Percentiles rank a stretch among this genome's conserved stretches.
Evolutionary conservation across 73 alveolate species (phyloP).

Genomic region (Blepharisma stoltei): DNA sequence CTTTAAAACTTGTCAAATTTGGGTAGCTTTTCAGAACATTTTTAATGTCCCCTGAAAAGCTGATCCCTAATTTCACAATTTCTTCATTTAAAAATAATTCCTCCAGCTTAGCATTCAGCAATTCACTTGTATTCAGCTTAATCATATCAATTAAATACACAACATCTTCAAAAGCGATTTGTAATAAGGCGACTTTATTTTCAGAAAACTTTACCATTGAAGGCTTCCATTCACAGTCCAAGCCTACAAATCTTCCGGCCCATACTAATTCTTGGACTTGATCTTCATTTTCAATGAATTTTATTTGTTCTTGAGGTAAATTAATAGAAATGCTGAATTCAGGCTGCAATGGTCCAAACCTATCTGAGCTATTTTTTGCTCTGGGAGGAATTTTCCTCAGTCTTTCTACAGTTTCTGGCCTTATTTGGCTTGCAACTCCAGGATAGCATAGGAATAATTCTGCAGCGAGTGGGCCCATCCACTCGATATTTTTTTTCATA

Average conservation of each 20-base stretch:
- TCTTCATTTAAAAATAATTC: slow-evolving; percentile 44
- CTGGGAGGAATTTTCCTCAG: slow-evolving; percentile 28
- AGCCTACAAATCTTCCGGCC: slow-evolving; percentile 55
- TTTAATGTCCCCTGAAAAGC: slow-evolving; percentile 60
- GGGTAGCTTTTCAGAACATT: slow-evolving; percentile 49
- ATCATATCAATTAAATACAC: slow-evolving; percentile 68
- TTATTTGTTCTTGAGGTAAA: slow-evolving; percentile 39
- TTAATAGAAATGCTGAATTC: slow-evolving; percentile 34
- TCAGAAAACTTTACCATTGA: slow-evolving; percentile 50
- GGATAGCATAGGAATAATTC: neutral
- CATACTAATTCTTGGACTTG: slow-evolving; percentile 26
- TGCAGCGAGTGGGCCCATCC: slow-evolving; percentile 25
- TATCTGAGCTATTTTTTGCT: neutral
- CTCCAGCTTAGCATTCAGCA: slow-evolving; percentile 51
- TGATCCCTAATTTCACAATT: slow-evolving; percentile 57
- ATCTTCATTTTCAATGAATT: slow-evolving; percentile 36
- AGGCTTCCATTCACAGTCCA: slow-evolving; percentile 90
- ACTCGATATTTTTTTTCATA: slow-evolving; percentile 38
- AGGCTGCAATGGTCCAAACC: slow-evolving; percentile 31
- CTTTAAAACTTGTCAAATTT: slow-evolving; percentile 41
- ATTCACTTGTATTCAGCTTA: slow-evolving; percentile 31
- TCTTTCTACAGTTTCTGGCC: slow-evolving; percentile 21
- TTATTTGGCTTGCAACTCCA: slow-evolving; percentile 13
- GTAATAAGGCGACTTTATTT: slow-evolving; percentile 61
- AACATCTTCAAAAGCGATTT: slow-evolving; percentile 61